Evolutionary conservation across 192 early-diverging fungal species (phyloP).

Genomic region (Gorgonomyces haynaldii): DNA sequence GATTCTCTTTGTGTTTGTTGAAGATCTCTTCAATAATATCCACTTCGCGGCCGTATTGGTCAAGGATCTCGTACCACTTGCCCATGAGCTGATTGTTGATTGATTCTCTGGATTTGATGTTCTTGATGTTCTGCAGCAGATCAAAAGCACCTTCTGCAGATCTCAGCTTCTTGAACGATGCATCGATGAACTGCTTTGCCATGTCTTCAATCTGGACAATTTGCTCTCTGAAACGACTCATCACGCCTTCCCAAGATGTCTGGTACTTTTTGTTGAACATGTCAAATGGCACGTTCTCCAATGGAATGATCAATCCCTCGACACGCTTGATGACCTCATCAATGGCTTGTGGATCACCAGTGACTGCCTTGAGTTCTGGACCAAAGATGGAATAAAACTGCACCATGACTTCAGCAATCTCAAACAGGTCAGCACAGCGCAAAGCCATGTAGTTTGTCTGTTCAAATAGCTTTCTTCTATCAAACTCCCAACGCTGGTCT

Average conservation of each 20-base stretch:
- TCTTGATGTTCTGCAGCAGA: conserved; percentile 54
- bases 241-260: conserved; percentile 43
- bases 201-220: conserved; percentile 56
- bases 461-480: conserved; percentile 54
- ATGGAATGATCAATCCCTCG: conserved; percentile 46
- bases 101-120: conserved; percentile 44
- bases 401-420: conserved; percentile 56
- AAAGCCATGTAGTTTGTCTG: conserved; percentile 55
- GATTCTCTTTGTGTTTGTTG: conserved; percentile 40
- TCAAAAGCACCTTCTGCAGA: conserved; percentile 55
- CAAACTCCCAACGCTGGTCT: conserved; percentile 59
- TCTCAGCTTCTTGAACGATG: conserved; percentile 50
- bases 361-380: conserved; percentile 53
- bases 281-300: conserved; percentile 48
- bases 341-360: conserved; percentile 52
- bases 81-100: conserved; percentile 57
- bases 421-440: conserved; percentile 43
- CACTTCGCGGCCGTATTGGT: conserved; percentile 49
- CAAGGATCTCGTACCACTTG: conserved; percentile 55
- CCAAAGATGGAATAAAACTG: conserved; percentile 60
- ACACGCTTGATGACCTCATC: conserved; percentile 59
- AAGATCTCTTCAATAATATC: conserved; percentile 54
- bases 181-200: conserved; percentile 58
- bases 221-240: conserved; percentile 53
- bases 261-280: conserved; percentile 49